phyloP scores from a whole-genome alignment of 495 filamentous ascomycete species.

The Xylaria cubensis region DNA sequence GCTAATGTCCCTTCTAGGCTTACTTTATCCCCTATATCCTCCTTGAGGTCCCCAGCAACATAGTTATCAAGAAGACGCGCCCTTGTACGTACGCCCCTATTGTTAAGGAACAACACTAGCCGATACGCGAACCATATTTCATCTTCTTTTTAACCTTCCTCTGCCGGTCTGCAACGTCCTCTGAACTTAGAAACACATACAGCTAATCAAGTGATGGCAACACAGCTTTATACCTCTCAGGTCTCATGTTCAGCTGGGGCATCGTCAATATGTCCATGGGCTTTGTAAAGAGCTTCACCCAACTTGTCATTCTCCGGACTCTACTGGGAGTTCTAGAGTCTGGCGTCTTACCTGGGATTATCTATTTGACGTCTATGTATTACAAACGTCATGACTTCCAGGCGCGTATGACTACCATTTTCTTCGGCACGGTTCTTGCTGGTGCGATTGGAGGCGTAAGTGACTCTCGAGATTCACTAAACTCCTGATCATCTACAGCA shows the following conservation, averaged over 20 bases:
- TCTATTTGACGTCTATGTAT: slow-evolving; percentile 66
- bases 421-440: slow-evolving; percentile 61
- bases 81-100: slow-evolving; percentile 16
- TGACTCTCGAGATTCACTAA: neutral
- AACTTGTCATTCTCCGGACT: slow-evolving; percentile 61
- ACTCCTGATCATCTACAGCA: neutral
- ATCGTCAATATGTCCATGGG: slow-evolving; percentile 60
- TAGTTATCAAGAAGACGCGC: slow-evolving; percentile 56
- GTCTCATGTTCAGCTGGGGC: slow-evolving; percentile 64
- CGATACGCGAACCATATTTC: neutral
- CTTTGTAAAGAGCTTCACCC: slow-evolving; percentile 55
- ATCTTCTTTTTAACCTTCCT: neutral
- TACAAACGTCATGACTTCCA: slow-evolving; percentile 69
- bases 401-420: slow-evolving; percentile 64
- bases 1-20: slow-evolving; percentile 30
- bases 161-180: too few species aligned
- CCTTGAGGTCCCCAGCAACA: slow-evolving; percentile 66
- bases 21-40: slow-evolving; percentile 71
- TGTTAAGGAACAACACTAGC: neutral
- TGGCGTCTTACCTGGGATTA: slow-evolving; percentile 62
- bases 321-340: slow-evolving; percentile 67
- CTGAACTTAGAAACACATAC: too few species aligned
- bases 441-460: slow-evolving; percentile 65
- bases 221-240: slow-evolving; percentile 59
- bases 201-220: neutral